A percentile compares a stretch with the other conserved stretches of the same genome.
Evolutionary conservation across 306 rosid species (phyloP).

Genomic region (Senna siamea): DNA sequence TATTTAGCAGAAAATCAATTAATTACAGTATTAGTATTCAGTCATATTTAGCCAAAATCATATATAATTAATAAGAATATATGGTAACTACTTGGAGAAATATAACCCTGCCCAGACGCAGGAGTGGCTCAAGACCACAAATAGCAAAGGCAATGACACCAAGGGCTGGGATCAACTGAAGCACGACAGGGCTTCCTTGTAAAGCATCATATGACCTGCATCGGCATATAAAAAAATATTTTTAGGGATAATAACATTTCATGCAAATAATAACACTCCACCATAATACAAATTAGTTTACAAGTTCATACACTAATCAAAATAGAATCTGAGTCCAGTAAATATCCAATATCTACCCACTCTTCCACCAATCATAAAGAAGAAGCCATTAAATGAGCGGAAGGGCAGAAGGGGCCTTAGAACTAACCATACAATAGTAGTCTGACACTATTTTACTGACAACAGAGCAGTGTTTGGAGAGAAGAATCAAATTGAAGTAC

Average conservation of each 20-base stretch:
- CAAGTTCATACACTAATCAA: constrained; percentile 34
- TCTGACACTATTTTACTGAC: constrained; percentile 20
- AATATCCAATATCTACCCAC: constrained; percentile 29
- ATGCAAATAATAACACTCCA: constrained; percentile 13
- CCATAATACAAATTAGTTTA: constrained; percentile 25
- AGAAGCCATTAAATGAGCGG: constrained; percentile 30
- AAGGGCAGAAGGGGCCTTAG: neutral
- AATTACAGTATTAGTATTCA: constrained; percentile 20
- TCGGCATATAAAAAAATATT: constrained; percentile 21
- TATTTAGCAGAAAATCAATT: constrained; percentile 35
- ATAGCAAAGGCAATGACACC: constrained; percentile 88
- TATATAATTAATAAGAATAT: constrained; percentile 29
- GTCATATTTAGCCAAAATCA: constrained; percentile 30
- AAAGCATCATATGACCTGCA: constrained; percentile 74
- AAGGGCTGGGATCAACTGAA: constrained; percentile 75
- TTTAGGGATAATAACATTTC: neutral
- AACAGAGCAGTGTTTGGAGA: constrained; percentile 20
- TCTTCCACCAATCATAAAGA: constrained; percentile 21
- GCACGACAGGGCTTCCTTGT: constrained; percentile 58
- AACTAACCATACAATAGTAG: constrained; percentile 29
- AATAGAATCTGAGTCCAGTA: constrained; percentile 16
- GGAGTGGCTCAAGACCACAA: constrained; percentile 83
- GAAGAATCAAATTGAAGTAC: constrained; percentile 22
- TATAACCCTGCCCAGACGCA: constrained; percentile 71
- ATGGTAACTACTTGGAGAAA: constrained; percentile 66